Conservation (phyloP, 371 early-diverging fungal genomes). For the Thermomucor indicae-seudaticae region DNA sequence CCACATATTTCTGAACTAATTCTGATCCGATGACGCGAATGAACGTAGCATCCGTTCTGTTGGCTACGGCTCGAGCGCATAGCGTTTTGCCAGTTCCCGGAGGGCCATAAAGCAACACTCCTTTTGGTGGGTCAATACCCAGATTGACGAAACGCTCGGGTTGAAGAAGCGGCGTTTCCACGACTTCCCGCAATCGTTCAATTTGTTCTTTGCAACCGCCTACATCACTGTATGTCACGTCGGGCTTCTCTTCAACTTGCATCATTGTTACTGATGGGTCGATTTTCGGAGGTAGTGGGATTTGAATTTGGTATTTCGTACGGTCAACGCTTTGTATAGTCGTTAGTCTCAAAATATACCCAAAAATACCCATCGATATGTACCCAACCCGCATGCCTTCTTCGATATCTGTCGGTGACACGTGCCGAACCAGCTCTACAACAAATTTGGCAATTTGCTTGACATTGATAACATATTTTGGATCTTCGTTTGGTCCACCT, state of each 20-base stretch:
- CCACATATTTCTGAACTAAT: slow-evolving; percentile 99
- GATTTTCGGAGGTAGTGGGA: slow-evolving; percentile 92
- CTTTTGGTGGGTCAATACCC: slow-evolving; percentile 99
- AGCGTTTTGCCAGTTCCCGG: slow-evolving; percentile 99
- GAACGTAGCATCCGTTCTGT: slow-evolving; percentile 99
- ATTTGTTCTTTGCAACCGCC: slow-evolving; percentile 99
- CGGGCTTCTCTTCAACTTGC: slow-evolving; percentile 99
- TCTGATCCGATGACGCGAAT: slow-evolving; percentile 99
- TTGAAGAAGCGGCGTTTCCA: slow-evolving; percentile 99
- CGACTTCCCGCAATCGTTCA: slow-evolving; percentile 99
- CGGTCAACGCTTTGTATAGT: slow-evolving; percentile 85
- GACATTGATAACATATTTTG: slow-evolving; percentile 98
- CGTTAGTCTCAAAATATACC: background rate
- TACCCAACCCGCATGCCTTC: slow-evolving; percentile 99
- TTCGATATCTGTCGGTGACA: slow-evolving; percentile 98
- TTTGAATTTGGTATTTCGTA: slow-evolving; percentile 97
- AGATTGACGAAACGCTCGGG: slow-evolving; percentile 99
- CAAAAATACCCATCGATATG: slow-evolving; percentile 2
- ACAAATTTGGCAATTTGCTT: slow-evolving; percentile 99
- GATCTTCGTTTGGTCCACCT: slow-evolving; percentile 67
- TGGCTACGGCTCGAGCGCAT: slow-evolving; percentile 99
- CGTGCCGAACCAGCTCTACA: slow-evolving; percentile 94
- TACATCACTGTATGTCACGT: slow-evolving; percentile 99
- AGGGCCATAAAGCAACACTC: slow-evolving; percentile 98
- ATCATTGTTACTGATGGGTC: slow-evolving; percentile 97